Evolutionary conservation across 129 eudicot species (phyloP).

Genomic region (Helianthus annuus): DNA sequence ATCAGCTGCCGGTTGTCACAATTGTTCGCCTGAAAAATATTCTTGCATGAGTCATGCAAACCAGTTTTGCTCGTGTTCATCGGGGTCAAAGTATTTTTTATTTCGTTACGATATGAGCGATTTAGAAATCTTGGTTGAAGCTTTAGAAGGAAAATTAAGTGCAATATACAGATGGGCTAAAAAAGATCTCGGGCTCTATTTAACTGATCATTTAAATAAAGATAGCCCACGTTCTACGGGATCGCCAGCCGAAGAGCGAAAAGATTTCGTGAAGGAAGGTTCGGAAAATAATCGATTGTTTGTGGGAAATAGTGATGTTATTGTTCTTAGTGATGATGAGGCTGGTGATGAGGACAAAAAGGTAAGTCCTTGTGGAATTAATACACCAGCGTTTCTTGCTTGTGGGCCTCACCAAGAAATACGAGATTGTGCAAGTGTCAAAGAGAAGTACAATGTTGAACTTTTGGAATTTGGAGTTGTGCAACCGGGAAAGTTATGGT

Average conservation of each 20-base stretch:
- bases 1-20: conserved; percentile 89
- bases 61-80: conserved; percentile 77
- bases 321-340: conserved; percentile 79
- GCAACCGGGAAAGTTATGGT: conserved; percentile 69
- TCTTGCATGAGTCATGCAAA: conserved; percentile 89
- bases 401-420: conserved; percentile 17
- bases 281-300: conserved; percentile 17
- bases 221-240: conserved; percentile 35
- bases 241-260: conserved; percentile 28
- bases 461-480: conserved; percentile 72
- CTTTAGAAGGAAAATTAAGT: conserved; percentile 93
- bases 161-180: conserved; percentile 97
- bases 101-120: conserved; percentile 81
- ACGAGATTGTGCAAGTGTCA: not conserved
- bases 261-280: conserved; percentile 22
- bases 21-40: conserved; percentile 82
- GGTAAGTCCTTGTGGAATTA: conserved; percentile 9
- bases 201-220: conserved; percentile 54
- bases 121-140: conserved; percentile 80
- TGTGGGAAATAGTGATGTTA: conserved; percentile 38
- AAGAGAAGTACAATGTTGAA: conserved; percentile 54
- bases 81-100: conserved; percentile 74
- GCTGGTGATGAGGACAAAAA: conserved; percentile 38
- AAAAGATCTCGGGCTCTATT: conserved; percentile 73
- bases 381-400: not conserved